Base-by-base conservation (phyloP, 148 eudicot genomes). In the Silene uniflora region DNA sequence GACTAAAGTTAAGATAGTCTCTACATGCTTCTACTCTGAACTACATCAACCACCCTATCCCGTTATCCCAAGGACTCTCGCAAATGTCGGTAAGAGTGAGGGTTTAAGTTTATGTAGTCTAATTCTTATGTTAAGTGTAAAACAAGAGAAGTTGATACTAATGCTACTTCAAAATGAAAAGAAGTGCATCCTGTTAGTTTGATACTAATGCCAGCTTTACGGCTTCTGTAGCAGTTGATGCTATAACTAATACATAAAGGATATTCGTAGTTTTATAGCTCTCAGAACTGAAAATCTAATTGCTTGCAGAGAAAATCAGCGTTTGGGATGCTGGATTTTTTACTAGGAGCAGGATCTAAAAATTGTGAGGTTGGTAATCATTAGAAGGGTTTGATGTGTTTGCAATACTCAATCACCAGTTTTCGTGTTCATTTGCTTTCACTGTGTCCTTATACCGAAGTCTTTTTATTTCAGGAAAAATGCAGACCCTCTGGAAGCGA, bases 401-500 rank as follows among this genome's bases (percentile, higher is more conserved):
- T 76, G 11, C 35, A 29, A 12, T 10, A 72, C 58, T n/a, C 47
- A 14, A n/a, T 25, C 27, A 47, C 32, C n/a, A 6, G 66, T 12
- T 63, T 3, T 61, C 19, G 39, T 10, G 22, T 21, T 14, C n/a
- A 21, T 6, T 32, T 55, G 60, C 70, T 21, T 68, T 22, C 7
- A 16, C n/a, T 58, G 17, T 60, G 66, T 75, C 19, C 76, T 78
- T 42, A 71, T 71, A 42, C 59, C 6, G 49, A 24, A 5, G 27
- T 76, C 27, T 67, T 67, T 73, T 78, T 74, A 21, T 70, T 79
- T 23, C 78, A 87, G 90, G 74, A 71, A 21, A 71, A 78, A 67
- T 85, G 83, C 72, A 84, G 78, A 72, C 84, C 85, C 73, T 67
- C 54, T 67, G 93, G 93, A 68, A 87, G 78, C 58, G 88, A 89